These are phyloP conservation scores for Scleroderma bovista DNA, from an alignment of 768 basidiomycete genomes.

Conservation along the genomic window DNA sequence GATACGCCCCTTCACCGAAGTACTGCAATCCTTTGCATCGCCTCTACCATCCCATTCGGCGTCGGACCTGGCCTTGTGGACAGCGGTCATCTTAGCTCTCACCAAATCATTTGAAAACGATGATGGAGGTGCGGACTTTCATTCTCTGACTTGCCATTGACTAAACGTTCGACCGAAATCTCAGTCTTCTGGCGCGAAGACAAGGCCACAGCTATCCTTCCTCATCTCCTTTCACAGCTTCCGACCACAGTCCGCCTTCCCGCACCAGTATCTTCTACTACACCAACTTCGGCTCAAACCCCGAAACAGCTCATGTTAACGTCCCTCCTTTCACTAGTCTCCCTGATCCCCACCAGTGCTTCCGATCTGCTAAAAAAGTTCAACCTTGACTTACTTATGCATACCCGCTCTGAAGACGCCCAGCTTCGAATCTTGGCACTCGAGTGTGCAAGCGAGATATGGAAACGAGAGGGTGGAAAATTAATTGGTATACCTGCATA, in stretches of 20 bases:
- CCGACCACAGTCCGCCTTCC: slow-evolving; percentile 38
- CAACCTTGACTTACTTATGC: slow-evolving; percentile 82
- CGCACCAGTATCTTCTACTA: neutral
- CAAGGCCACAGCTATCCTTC: slow-evolving; percentile 57
- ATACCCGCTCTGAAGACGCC: slow-evolving; percentile 79
- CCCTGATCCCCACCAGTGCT: slow-evolving; percentile 13
- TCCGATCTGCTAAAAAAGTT: slow-evolving; percentile 60
- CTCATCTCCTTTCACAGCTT: slow-evolving; percentile 62
- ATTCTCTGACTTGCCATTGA: neutral
- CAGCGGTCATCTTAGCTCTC: slow-evolving; percentile 51
- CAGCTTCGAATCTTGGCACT: slow-evolving; percentile 68
- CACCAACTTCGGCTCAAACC: neutral
- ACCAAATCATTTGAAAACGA: slow-evolving; percentile 70
- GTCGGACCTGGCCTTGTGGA: slow-evolving; percentile 53
- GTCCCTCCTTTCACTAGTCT: slow-evolving; percentile 15
- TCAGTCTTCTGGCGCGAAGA: slow-evolving; percentile 89
- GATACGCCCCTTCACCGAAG: slow-evolving; percentile 58
- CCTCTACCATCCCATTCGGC: slow-evolving; percentile 12
- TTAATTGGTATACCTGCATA: slow-evolving; percentile 50
- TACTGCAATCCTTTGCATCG: slow-evolving; percentile 47
- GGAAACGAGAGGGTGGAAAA: slow-evolving; percentile 72
- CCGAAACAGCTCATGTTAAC: slow-evolving; percentile 9
- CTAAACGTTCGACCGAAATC: neutral
- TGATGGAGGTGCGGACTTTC: slow-evolving; percentile 59
- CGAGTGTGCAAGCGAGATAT: slow-evolving; percentile 61